phyloP scores from a whole-genome alignment of 208 protist genomes.

The Leishmania gerbilli region DNA sequence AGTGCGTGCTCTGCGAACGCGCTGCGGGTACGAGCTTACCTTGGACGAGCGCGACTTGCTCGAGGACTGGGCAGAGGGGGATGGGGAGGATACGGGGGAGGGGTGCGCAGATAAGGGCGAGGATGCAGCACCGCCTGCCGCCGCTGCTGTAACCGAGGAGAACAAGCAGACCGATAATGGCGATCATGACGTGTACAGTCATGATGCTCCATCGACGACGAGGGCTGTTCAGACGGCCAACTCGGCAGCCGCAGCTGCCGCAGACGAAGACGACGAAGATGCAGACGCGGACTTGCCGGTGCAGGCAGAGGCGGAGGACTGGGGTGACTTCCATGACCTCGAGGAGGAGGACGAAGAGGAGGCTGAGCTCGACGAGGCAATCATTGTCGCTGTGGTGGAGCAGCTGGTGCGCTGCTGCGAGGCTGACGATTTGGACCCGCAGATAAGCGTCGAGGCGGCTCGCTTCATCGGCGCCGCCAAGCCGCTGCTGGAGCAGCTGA shows the following conservation, averaged over 20 bases:
- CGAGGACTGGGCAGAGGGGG: constrained; percentile 13
- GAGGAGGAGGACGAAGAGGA: constrained; percentile 73
- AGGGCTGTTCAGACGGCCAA: constrained; percentile 33
- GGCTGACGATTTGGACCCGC: constrained; percentile 56
- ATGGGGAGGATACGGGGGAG: constrained; percentile 21
- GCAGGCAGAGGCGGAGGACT: constrained; percentile 14
- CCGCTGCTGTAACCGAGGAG: background rate
- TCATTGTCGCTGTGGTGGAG: constrained; percentile 68
- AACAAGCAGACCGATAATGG: background rate
- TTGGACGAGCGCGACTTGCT: constrained; percentile 68
- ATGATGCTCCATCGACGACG: constrained; percentile 7
- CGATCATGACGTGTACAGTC: background rate
- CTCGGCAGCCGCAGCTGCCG: constrained; percentile 14
- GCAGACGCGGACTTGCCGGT: background rate
- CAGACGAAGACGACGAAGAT: constrained; percentile 28
- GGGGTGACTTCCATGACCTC: constrained; percentile 26
- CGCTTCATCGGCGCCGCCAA: constrained; percentile 42
- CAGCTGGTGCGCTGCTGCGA: constrained; percentile 77
- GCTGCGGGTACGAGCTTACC: constrained; percentile 68
- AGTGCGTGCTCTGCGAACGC: constrained; percentile 52
- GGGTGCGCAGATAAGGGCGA: constrained; percentile 33
- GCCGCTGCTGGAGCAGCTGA: constrained; percentile 46
- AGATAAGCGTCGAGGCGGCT: constrained; percentile 38
- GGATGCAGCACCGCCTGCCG: background rate
- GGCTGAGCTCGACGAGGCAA: constrained; percentile 61